Conservation (phyloP, 192 early-diverging fungal species). For the Powellomyces hirtus region DNA sequence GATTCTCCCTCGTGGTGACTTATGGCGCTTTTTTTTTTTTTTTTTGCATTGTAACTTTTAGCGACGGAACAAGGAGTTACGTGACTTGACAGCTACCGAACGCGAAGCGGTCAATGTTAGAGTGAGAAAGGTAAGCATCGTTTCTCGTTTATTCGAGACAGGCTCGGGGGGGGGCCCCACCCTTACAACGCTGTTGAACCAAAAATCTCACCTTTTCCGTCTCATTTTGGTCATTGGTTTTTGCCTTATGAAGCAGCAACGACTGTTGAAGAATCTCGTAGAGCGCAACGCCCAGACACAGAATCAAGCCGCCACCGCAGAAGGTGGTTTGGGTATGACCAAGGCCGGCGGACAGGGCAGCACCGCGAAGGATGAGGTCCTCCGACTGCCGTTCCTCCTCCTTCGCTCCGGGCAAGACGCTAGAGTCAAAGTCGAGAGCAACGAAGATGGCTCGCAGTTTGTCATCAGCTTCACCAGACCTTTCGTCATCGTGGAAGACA, state of each 20-base stretch:
- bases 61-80: constrained; percentile 18
- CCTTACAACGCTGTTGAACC: no score
- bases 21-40: background rate
- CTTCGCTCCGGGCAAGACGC: constrained; percentile 6
- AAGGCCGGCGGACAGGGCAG: background rate
- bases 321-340: background rate
- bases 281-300: background rate
- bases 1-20: background rate
- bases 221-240: background rate
- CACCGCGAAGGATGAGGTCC: background rate
- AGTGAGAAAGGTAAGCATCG: constrained; percentile 7
- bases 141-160: background rate
- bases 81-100: background rate
- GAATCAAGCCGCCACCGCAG: background rate
- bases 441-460: constrained; percentile 1
- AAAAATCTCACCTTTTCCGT: no score
- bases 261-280: constrained; percentile 12
- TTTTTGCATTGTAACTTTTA: background rate
- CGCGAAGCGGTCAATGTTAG: background rate
- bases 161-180: no score
- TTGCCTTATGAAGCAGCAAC: constrained; percentile 6
- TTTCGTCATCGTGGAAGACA: constrained; percentile 17
- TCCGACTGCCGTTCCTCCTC: constrained; percentile 22
- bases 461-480: constrained; percentile 15
- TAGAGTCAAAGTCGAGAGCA: constrained; percentile 5